Conservation (phyloP, 495 filamentous ascomycete species). For the Penicillium pulvis region DNA sequence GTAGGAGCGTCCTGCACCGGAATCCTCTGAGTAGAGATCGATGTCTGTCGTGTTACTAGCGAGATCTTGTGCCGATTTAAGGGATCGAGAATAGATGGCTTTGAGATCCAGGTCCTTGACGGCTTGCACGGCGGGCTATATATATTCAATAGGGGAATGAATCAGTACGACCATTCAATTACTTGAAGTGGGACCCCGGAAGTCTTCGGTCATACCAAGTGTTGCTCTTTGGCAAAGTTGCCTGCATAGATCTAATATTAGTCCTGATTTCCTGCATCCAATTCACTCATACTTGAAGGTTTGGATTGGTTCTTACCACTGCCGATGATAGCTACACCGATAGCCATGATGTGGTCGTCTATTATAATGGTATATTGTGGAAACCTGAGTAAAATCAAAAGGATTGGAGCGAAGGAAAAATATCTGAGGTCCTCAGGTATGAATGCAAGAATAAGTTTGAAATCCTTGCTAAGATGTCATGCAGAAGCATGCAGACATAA, state of each 20-base stretch:
- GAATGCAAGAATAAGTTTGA: not conserved
- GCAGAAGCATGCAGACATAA: slow-evolving; percentile 13
- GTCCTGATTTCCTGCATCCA: not conserved
- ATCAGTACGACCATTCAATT: slow-evolving; percentile 2
- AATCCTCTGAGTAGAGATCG: slow-evolving; percentile 65
- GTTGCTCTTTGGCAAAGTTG: slow-evolving; percentile 49
- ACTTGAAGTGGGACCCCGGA: slow-evolving; percentile 18
- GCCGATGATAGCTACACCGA: slow-evolving; percentile 69
- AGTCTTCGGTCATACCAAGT: slow-evolving; percentile 32
- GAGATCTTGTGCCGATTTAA: slow-evolving; percentile 50
- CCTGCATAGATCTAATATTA: slow-evolving; percentile 35
- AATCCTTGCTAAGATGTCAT: slow-evolving; percentile 15
- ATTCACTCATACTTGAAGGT: slow-evolving; percentile 1
- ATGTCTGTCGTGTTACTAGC: slow-evolving; percentile 38
- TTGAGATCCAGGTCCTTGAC: slow-evolving; percentile 50
- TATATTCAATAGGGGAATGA: slow-evolving; percentile 9
- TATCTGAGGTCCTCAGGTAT: not conserved
- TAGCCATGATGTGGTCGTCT: slow-evolving; percentile 18
- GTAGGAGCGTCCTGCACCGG: slow-evolving; percentile 51
- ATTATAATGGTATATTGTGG: not conserved
- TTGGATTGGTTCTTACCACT: slow-evolving; percentile 51
- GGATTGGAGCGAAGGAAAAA: not conserved
- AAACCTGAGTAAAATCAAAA: not conserved
- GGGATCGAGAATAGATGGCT: slow-evolving; percentile 64
- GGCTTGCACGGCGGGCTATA: slow-evolving; percentile 54